phyloP scores from a whole-genome alignment of 2,329 filamentous ascomycete species.

The Blastomyces silverae region DNA sequence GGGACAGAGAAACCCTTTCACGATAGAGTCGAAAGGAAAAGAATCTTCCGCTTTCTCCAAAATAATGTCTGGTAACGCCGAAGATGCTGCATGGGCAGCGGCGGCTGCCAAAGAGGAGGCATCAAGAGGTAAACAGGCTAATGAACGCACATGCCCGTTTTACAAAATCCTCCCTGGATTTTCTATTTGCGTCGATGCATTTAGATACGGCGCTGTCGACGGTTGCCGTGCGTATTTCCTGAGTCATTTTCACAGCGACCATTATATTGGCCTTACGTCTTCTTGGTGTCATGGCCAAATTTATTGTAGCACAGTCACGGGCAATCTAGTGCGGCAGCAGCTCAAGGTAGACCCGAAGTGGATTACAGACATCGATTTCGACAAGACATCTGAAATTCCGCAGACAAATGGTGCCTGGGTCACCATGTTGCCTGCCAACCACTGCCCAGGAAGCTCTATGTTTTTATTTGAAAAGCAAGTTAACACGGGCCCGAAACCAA shows the following conservation, averaged over 20 bases:
- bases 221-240: slow-evolving; percentile 93
- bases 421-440: slow-evolving; percentile 93
- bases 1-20: slow-evolving; percentile 73
- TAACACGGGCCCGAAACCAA: slow-evolving; percentile 53
- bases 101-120: slow-evolving; percentile 74
- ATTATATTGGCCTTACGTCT: slow-evolving; percentile 84
- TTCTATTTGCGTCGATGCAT: slow-evolving; percentile 89
- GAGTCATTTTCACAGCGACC: slow-evolving; percentile 96
- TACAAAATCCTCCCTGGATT: slow-evolving; percentile 97
- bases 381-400: slow-evolving; percentile 69
- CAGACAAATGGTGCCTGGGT: slow-evolving; percentile 75
- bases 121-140: slow-evolving; percentile 75
- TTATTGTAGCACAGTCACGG: slow-evolving; percentile 91
- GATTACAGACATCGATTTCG: slow-evolving; percentile 79
- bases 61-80: slow-evolving; percentile 85
- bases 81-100: slow-evolving; percentile 81
- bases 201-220: slow-evolving; percentile 87
- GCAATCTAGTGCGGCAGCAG: slow-evolving; percentile 79
- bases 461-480: slow-evolving; percentile 82
- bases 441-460: slow-evolving; percentile 89
- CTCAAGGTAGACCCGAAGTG: slow-evolving; percentile 78
- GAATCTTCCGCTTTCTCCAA: slow-evolving; percentile 73
- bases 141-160: slow-evolving; percentile 88
- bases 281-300: slow-evolving; percentile 92
- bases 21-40: slow-evolving; percentile 38